phyloP scores from a whole-genome alignment of 2,329 filamentous ascomycete genomes.

The Polytolypa hystricis region DNA sequence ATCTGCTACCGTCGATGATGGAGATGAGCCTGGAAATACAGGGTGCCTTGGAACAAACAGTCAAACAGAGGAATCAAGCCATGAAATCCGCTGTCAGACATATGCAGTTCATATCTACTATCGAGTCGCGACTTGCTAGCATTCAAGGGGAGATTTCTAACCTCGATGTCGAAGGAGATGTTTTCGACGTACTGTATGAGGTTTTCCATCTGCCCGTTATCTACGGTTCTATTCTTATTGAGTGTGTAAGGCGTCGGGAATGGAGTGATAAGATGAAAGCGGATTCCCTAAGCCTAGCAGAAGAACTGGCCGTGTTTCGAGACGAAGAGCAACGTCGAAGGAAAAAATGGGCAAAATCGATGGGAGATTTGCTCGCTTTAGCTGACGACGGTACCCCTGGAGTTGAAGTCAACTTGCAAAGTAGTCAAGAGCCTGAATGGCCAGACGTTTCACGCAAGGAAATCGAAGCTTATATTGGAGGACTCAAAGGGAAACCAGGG shows the following conservation, averaged over 20 bases:
- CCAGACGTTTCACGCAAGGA: conserved; percentile 66
- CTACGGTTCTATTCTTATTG: conserved; percentile 79
- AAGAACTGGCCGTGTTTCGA: conserved; percentile 84
- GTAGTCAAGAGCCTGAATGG: conserved; percentile 64
- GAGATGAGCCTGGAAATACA: conserved; percentile 47
- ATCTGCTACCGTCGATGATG: conserved; percentile 49
- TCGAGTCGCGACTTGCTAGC: conserved; percentile 63
- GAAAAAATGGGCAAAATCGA: conserved; percentile 79
- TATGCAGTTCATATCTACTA: conserved; percentile 71
- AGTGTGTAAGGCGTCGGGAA: conserved; percentile 74
- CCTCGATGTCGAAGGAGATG: conserved; percentile 64
- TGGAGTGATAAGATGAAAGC: conserved; percentile 85
- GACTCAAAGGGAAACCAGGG: conserved; percentile 53
- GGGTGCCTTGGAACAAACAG: conserved; percentile 37
- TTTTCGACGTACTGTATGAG: conserved; percentile 68
- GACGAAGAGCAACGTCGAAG: conserved; percentile 85
- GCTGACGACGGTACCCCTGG: conserved; percentile 60
- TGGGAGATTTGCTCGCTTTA: conserved; percentile 59
- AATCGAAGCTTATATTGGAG: conserved; percentile 60
- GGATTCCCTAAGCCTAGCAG: conserved; percentile 77
- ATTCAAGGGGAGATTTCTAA: conserved; percentile 62
- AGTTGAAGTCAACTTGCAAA: conserved; percentile 75
- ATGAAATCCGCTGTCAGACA: conserved; percentile 56
- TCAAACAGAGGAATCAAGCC: conserved; percentile 56
- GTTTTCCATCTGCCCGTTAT: conserved; percentile 77